Evolutionary conservation across 768 basidiomycete genomes (phyloP).

Genomic region (Hericium erinaceus): DNA sequence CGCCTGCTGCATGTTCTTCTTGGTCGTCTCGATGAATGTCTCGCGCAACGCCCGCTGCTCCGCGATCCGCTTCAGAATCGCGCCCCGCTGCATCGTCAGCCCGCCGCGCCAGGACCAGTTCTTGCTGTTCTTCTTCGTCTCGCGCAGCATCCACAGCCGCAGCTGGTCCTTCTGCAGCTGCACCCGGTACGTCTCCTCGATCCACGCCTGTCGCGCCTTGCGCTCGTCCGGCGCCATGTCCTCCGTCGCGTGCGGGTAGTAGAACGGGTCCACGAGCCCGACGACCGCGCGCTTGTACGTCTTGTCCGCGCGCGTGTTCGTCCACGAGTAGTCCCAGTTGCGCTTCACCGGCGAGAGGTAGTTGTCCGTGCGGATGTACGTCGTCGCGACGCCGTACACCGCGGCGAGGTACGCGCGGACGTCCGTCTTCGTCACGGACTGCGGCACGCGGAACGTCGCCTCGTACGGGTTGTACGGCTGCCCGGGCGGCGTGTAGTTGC

Average conservation of each 20-base stretch:
- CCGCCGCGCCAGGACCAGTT: conserved; percentile 32
- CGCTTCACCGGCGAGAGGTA: conserved; percentile 52
- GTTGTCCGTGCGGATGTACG: conserved; percentile 94
- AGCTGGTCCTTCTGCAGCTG: conserved; percentile 24
- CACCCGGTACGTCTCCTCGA: conserved; percentile 55
- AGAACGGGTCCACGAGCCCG: conserved; percentile 87
- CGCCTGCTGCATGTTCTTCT: conserved; percentile 20
- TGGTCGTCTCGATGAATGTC: conserved; percentile 28
- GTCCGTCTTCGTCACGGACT: conserved; percentile 86
- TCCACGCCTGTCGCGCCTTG: conserved; percentile 44
- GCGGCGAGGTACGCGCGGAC: conserved; percentile 76
- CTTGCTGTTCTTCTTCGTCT: conserved; percentile 27
- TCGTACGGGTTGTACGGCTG: conserved; percentile 89
- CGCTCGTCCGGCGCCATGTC: conserved; percentile 61
- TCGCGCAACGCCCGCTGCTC: conserved; percentile 35
- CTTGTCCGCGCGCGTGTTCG: conserved; percentile 27
- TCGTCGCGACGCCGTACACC: conserved; percentile 82
- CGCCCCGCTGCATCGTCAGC: conserved; percentile 30
- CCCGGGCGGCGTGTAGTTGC: conserved; percentile 69
- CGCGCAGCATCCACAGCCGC: conserved; percentile 25
- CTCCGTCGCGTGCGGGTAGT: conserved; percentile 75
- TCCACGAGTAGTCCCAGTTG: conserved; percentile 15
- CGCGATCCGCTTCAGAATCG: conserved; percentile 43
- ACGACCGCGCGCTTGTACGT: conserved; percentile 91
- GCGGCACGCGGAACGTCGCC: conserved; percentile 90